These are phyloP conservation scores for Plenodomus biglobosus DNA, from an alignment of 2,329 filamentous ascomycete genomes.

Conservation along the genomic window DNA sequence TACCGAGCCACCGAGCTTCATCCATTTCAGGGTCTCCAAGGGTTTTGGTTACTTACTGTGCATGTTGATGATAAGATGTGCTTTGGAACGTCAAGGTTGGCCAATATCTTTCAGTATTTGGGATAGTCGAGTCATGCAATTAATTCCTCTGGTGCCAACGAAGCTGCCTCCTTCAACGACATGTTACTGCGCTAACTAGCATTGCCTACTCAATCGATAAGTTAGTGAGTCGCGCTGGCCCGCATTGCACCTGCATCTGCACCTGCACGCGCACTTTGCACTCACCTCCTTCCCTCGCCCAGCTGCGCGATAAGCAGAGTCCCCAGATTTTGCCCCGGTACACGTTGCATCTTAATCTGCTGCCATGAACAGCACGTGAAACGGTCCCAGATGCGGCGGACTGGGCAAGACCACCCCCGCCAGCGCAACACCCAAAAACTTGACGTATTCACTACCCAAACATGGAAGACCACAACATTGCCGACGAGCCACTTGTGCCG, in stretches of 20 bases:
- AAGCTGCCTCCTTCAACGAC: too few species aligned
- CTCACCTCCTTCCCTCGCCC: slow-evolving; percentile 8
- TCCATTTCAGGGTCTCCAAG: not conserved
- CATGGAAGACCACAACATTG: slow-evolving; percentile 32
- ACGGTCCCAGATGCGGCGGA: slow-evolving; percentile 27
- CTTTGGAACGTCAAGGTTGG: too few species aligned
- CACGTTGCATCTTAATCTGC: not conserved
- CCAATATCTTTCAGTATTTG: too few species aligned
- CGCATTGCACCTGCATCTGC: slow-evolving; percentile 11
- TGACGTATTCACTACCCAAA: slow-evolving; percentile 13
- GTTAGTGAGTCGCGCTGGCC: slow-evolving; percentile 6
- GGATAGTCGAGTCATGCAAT: too few species aligned
- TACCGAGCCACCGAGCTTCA: not conserved
- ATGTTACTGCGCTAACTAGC: not conserved
- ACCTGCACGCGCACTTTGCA: slow-evolving; percentile 10
- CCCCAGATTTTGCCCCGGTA: not conserved
- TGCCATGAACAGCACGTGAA: slow-evolving; percentile 26
- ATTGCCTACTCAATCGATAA: slow-evolving; percentile 14
- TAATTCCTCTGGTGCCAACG: too few species aligned
- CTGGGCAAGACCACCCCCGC: slow-evolving; percentile 16
- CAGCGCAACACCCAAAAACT: slow-evolving; percentile 12
- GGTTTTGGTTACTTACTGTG: not conserved
- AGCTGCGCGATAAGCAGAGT: not conserved
- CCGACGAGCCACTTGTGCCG: slow-evolving; percentile 37
- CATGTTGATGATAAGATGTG: not conserved